These are phyloP conservation scores for Leishmania lainsoni DNA, from an alignment of 208 protist species.

Conservation along the genomic window DNA sequence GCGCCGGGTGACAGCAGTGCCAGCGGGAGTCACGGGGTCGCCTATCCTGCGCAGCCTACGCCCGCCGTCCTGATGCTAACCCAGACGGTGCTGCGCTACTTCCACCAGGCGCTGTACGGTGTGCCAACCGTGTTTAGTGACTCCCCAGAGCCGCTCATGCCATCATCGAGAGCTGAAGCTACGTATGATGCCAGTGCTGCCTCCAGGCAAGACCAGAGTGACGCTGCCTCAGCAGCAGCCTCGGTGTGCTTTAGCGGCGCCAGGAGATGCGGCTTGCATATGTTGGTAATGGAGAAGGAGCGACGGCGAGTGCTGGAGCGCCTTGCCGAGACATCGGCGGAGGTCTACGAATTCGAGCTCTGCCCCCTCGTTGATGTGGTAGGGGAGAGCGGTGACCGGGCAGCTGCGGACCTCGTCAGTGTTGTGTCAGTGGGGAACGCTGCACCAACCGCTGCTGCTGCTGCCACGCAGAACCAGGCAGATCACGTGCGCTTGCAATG, in stretches of 20 bases:
- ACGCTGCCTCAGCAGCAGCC: background rate
- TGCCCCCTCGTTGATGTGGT: slow-evolving; percentile 5
- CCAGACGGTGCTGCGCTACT: slow-evolving; percentile 8
- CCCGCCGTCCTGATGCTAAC: slow-evolving; percentile 9
- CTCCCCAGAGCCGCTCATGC: background rate
- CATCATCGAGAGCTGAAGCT: background rate
- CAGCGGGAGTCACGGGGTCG: background rate
- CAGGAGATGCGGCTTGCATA: background rate
- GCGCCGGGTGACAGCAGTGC: background rate
- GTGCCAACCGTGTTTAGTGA: background rate
- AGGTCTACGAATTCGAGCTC: slow-evolving; percentile 21
- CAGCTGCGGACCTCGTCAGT: background rate
- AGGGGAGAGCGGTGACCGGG: background rate
- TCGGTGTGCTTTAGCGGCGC: background rate
- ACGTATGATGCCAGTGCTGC: background rate
- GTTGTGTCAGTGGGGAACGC: background rate
- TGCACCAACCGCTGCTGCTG: background rate
- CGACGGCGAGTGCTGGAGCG: slow-evolving; percentile 4
- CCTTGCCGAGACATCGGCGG: slow-evolving; percentile 12
- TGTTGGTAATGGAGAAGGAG: slow-evolving; percentile 5
- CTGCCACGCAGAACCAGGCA: background rate
- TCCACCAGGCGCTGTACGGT: slow-evolving; percentile 33
- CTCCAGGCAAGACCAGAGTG: background rate
- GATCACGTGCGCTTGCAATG: slow-evolving; percentile 27
- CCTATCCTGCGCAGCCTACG: slow-evolving; percentile 25